phyloP scores from a whole-genome alignment of 202 grass and related monocot genomes.

The Musa balbisiana region DNA sequence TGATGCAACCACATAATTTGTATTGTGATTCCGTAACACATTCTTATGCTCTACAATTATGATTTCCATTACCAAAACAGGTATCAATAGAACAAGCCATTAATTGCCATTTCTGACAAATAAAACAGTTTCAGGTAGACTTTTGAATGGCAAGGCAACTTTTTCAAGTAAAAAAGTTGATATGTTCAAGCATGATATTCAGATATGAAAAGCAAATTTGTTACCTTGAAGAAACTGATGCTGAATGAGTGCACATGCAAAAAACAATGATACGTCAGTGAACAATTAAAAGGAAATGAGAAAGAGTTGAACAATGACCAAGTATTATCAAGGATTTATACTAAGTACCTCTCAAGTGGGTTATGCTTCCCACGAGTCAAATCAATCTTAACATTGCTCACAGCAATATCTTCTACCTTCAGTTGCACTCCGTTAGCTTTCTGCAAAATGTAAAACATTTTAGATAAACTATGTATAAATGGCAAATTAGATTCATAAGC shows the following conservation, averaged over 20 bases:
- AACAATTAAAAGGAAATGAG: slow-evolving; percentile 17
- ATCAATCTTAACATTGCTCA: slow-evolving; percentile 95
- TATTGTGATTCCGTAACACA: too few relatives aligned
- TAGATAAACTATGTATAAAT: not conserved
- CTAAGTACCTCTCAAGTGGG: slow-evolving; percentile 61
- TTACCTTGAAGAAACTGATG: slow-evolving; percentile 98
- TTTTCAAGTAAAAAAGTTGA: not conserved
- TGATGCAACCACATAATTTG: too few relatives aligned
- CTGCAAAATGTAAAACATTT: slow-evolving; percentile 29
- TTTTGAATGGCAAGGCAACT: too few relatives aligned
- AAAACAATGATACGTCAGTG: not conserved
- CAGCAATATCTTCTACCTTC: slow-evolving; percentile 74
- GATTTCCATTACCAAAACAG: too few relatives aligned
- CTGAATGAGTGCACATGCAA: slow-evolving; percentile 25
- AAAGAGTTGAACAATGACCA: slow-evolving; percentile 2
- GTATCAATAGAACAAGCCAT: too few relatives aligned
- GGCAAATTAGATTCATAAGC: not conserved
- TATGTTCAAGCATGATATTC: not conserved
- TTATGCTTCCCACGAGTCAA: slow-evolving; percentile 84
- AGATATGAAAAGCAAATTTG: slow-evolving; percentile 13
- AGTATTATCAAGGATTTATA: slow-evolving; percentile 18
- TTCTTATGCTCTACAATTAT: too few relatives aligned
- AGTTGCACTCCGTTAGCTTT: slow-evolving; percentile 43
- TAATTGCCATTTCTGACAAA: too few relatives aligned
- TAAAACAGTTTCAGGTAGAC: too few relatives aligned